Conservation (phyloP, 2,329 filamentous ascomycete genomes). For the Penicillium corylophilum region DNA sequence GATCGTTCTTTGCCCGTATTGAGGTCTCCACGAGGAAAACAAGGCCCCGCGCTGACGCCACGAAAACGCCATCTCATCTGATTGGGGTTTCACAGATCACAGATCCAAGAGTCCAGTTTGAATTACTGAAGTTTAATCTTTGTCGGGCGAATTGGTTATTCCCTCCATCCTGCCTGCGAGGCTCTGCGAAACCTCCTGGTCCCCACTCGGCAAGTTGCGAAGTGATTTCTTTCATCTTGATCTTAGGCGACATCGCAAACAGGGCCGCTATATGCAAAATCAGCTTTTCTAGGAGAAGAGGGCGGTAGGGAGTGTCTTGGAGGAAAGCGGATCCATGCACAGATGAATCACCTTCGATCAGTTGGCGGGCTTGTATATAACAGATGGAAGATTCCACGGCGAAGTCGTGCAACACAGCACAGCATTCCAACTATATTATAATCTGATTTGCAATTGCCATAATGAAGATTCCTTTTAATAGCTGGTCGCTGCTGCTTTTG, state of each 20-base stretch:
- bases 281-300: neutral
- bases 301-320: neutral
- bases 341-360: neutral
- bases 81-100: conserved; percentile 11
- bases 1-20: conserved; percentile 6
- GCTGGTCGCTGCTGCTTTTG: conserved; percentile 4
- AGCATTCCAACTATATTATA: neutral
- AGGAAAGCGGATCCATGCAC: neutral
- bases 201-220: neutral
- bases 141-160: conserved; percentile 2
- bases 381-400: neutral
- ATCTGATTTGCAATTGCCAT: neutral
- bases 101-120: conserved; percentile 5
- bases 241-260: neutral
- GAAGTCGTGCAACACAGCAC: conserved; percentile 4
- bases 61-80: neutral
- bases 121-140: conserved; percentile 3
- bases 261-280: neutral
- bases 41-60: conserved; percentile 8
- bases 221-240: neutral
- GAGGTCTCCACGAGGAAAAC: neutral
- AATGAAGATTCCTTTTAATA: conserved; percentile 5
- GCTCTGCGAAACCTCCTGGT: neutral
- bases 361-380: conserved; percentile 4
- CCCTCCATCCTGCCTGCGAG: neutral